Evolutionary conservation across 78 protist species (phyloP).

Genomic region (Diacronema lutheri): DNA sequence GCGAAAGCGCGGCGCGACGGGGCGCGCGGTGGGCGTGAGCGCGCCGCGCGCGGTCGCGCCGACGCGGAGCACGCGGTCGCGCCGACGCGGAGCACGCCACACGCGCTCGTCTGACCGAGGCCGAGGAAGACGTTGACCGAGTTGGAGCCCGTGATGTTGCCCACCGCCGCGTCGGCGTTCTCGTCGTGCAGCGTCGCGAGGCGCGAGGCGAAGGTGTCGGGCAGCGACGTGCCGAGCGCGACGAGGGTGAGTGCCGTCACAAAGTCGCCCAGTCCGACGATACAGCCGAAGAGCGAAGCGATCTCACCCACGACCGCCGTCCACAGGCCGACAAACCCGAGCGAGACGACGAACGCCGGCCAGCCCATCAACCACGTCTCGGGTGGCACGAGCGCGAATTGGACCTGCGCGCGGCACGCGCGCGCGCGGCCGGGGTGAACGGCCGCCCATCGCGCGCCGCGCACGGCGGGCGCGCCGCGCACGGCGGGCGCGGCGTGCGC

Average conservation of each 20-base stretch:
- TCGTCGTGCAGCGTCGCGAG: slow-evolving; percentile 27
- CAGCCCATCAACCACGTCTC: neutral
- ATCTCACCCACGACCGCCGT: slow-evolving; percentile 22
- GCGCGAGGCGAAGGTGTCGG: slow-evolving; percentile 42
- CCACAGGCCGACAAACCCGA: neutral
- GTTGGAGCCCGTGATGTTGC: slow-evolving; percentile 50
- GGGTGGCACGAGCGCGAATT: slow-evolving; percentile 6
- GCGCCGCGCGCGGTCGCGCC: no score
- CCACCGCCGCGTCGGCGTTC: slow-evolving; percentile 33
- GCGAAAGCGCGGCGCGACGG: no score
- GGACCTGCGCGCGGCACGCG: no score
- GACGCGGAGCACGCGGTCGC: no score
- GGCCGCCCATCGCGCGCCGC: no score
- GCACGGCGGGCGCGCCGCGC: no score
- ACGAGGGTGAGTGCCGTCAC: no score
- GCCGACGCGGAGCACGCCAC: no score
- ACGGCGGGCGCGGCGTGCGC: no score
- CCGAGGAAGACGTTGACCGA: slow-evolving; percentile 44
- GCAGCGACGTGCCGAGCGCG: no score
- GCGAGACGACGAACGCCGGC: neutral
- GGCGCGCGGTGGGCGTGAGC: no score
- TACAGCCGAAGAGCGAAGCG: slow-evolving; percentile 1
- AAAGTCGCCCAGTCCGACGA: slow-evolving; percentile 7
- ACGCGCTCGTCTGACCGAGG: neutral
- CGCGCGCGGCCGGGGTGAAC: no score